Evolutionary conservation across 495 filamentous ascomycete species (phyloP), one percentile per base, ranked within the genome.

Genomic region (Xylaria palmicola): DNA sequence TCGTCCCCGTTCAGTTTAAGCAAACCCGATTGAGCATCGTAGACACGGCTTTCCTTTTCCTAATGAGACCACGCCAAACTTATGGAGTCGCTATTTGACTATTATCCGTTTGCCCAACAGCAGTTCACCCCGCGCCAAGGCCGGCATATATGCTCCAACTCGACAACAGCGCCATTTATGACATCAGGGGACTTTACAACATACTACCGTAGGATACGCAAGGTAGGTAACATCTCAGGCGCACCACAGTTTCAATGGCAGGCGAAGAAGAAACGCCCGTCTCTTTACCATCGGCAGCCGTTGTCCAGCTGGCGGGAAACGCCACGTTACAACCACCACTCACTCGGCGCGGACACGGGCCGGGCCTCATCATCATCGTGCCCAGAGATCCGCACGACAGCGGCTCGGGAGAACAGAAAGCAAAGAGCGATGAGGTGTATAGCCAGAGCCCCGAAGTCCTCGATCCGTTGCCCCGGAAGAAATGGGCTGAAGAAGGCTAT

Each of bases 401-500:
- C 7, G 2, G 4, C n/a, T 15, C 36, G 36, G 15, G 17, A 22
- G 56, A 26, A 12, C 3, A 0, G 7, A 12, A 39, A 20, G 44
- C 17, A 6, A 32, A 20, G 12, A 41, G 22, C 24, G 34, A 19
- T 54, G 36, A 54, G 12, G 7, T 34, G 13, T 36, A 43, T 13
- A 45, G 27, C 9, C 6, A 6, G 7, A 44, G 17, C 13, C 15
- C 6, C 6, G 32, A 69, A 51, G 71, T 67, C n/a, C 64, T 78
- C 17, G 76, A 76, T 24, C 81, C 81, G 1, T 73, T 75, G 19
- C 82, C 81, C 1, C 58, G 77, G 20, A 64, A 76, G 53, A 86
- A 86, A 73, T 86, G 84, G 82, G 84, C 83, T 4, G 83, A 86
- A 65, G 83, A 86, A 69, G 79, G 84, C 6, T 85, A 79, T 55